Conservation (phyloP, 2,329 filamentous ascomycete species). For the Alternaria triticina region DNA sequence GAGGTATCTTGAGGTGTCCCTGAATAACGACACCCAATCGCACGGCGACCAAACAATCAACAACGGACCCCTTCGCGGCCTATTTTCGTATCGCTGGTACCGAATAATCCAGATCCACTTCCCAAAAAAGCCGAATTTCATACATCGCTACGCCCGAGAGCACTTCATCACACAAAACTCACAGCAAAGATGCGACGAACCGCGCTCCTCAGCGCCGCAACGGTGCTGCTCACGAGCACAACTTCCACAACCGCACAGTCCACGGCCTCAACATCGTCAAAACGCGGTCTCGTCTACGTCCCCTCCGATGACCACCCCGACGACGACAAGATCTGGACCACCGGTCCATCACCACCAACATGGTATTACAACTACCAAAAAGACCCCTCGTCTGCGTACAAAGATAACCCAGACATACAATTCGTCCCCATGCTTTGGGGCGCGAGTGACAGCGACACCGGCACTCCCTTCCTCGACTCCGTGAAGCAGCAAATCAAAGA, state of each 20-base stretch:
- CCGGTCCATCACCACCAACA: conserved; percentile 63
- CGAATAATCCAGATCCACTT: neutral
- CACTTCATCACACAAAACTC: neutral
- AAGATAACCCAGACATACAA: conserved; percentile 58
- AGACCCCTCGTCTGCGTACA: conserved; percentile 62
- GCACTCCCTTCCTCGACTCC: conserved; percentile 65
- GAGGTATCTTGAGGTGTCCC: neutral
- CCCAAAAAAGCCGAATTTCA: neutral
- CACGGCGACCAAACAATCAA: neutral
- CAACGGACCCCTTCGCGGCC: neutral
- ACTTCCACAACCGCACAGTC: conserved; percentile 27
- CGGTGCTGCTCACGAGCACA: conserved; percentile 6
- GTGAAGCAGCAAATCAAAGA: conserved; percentile 63
- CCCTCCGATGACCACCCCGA: conserved; percentile 60
- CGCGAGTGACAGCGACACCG: conserved; percentile 49
- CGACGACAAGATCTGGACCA: conserved; percentile 73
- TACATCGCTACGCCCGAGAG: neutral
- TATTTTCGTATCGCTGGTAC: neutral
- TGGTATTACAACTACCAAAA: conserved; percentile 87
- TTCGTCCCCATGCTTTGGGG: conserved; percentile 87
- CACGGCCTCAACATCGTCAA: conserved; percentile 57
- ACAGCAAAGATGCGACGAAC: conserved; percentile 6
- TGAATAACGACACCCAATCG: neutral
- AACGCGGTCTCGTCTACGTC: conserved; percentile 77
- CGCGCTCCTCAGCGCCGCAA: conserved; percentile 1